These are phyloP conservation scores for Oemleria cerasiformis DNA, from an alignment of 306 rosid genomes.

Conservation along the genomic window DNA sequence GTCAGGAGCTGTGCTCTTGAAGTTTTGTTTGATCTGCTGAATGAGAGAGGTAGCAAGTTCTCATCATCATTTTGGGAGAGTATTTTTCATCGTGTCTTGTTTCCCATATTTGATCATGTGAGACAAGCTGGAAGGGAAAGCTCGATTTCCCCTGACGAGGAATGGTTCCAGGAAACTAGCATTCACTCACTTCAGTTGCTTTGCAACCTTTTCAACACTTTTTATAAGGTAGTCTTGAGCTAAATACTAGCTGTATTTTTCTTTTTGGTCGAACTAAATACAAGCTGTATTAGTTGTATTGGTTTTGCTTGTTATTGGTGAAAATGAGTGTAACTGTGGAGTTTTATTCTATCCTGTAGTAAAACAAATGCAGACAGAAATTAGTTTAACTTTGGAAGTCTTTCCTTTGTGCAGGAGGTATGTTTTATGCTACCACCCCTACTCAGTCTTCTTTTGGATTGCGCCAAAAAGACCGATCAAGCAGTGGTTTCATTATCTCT, in stretches of 20 bases:
- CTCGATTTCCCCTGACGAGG: conserved; percentile 63
- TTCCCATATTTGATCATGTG: conserved; percentile 98
- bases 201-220: conserved; percentile 97
- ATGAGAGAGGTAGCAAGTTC: conserved; percentile 98
- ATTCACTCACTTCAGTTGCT: conserved; percentile 96
- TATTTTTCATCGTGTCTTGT: conserved; percentile 91
- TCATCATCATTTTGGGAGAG: conserved; percentile 93
- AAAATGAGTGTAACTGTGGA: not conserved
- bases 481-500: conserved; percentile 96
- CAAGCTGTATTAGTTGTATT: not conserved
- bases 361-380: too few relatives aligned
- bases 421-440: conserved; percentile 97
- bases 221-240: conserved; percentile 70
- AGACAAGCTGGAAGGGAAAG: conserved; percentile 93
- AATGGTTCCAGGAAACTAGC: conserved; percentile 89
- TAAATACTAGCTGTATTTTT: conserved; percentile 13
- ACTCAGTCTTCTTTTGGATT: conserved; percentile 86
- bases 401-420: conserved; percentile 74
- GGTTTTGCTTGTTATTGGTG: not conserved
- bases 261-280: not conserved
- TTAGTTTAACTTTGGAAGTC: conserved; percentile 4
- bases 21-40: conserved; percentile 93
- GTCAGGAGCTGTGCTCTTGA: conserved; percentile 98
- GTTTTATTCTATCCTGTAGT: conserved; percentile 75
- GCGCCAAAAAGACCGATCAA: conserved; percentile 97